Evolutionary conservation across 805 yeast species (phyloP), one percentile per base, ranked within the genome.

Genomic region (Osmozyma mogii): DNA sequence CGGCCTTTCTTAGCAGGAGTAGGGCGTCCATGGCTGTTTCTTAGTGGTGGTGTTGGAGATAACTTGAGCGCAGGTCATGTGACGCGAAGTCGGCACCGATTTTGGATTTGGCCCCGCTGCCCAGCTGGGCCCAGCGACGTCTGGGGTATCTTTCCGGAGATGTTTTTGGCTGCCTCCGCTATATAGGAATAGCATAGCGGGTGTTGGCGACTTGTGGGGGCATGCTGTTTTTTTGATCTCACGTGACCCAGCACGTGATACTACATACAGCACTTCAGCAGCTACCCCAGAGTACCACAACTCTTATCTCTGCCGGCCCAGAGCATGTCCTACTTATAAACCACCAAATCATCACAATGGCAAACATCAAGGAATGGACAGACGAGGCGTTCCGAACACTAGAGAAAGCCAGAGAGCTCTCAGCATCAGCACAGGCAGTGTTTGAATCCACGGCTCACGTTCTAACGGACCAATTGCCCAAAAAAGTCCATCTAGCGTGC

Each of bases 391-490:
- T 41, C 23, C 20, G 19, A 11, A 54, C 54, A 9, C 50, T 50
- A 10, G 51, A 43, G 28, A 28, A 36, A 22, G 68, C 67, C 6
- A 54, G 50, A 27, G 41, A 41, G 13, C 30, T 53, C 20, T 61
- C 66, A 28, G 35, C 59, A 3, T 43, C 39, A 16, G 66, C 68
- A 1, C 63, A 58, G 25, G 32, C 34, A 2, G 50, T 49, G 48
- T 41, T 62, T 6, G 48, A 49, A 20, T 32, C 37, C 9, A 50
- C 56, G 2, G 28, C 38, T 3, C 43, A 41, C 27, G 46, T 46
- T 25, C 41, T 61, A 16, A 35, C 45, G 10, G 36, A 31, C 8
- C 40, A 37, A 6, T 32, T 60, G 11, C 56, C 64, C 3, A 36
- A 35, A n/a, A 38, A 40, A 28, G 25, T 56, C 7, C 37, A 34